Evolutionary conservation across 176 grass and related monocot genomes (phyloP).

Genomic region (Zizania latifolia): DNA sequence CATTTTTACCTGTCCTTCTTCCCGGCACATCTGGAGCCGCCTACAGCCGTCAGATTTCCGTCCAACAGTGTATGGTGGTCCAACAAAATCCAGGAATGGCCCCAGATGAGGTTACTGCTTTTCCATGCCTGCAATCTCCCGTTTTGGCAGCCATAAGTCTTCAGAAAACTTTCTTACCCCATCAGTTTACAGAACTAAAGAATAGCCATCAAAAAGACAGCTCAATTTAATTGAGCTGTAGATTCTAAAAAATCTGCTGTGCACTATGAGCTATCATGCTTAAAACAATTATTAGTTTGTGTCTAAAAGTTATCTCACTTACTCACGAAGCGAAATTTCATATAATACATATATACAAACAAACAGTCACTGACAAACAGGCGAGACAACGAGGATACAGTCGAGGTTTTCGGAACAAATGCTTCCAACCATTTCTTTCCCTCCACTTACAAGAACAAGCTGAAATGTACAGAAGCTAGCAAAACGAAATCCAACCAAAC

Average conservation of each 20-base stretch:
- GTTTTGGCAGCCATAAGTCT: conserved; percentile 15
- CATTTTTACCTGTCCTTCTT: not conserved
- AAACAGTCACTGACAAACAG: not conserved
- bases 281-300: not conserved
- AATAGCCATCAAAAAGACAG: not conserved
- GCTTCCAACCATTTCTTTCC: not conserved
- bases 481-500: not conserved
- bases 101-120: not conserved
- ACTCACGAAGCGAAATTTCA: not conserved
- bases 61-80: not conserved
- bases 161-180: not conserved
- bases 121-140: not conserved
- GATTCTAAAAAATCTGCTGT: too few relatives aligned
- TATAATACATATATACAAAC: not conserved
- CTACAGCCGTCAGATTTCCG: not conserved
- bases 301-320: not conserved
- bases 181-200: not conserved
- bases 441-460: not conserved
- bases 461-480: not conserved
- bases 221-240: too few relatives aligned
- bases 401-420: not conserved
- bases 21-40: not conserved
- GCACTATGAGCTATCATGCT: not conserved
- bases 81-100: not conserved
- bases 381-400: not conserved